Base-by-base conservation (phyloP, 169 alveolate species). In the Babesia ovata region DNA sequence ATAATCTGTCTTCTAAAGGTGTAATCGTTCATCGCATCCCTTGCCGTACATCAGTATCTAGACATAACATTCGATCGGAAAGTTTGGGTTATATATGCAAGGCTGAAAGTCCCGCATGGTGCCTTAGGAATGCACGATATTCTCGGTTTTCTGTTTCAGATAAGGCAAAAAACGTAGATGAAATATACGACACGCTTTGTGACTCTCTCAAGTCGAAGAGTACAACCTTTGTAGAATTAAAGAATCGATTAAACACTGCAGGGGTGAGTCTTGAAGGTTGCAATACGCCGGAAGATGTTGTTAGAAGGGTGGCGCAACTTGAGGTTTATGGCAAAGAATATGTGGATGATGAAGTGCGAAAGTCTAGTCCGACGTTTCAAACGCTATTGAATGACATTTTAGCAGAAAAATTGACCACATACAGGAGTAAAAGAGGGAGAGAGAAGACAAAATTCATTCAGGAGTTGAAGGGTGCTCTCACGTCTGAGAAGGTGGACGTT, bases 201-300 rank as follows among this genome's bases (percentile, higher is more conserved):
- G 52, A 29, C 0, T 74, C 75, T 59, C 66, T 71, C 48, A 73
- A 82, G 33, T 46, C 71, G 4, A 73, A 82, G 50, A 72, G 74
- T 4, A 69, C 78, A 24, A 50, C 89, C 16, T 82, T 82, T 36
- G 33, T 21, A 14, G 89, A 82, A 4, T 49, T 82, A 2, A 82
- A 71, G 33, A 44, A 63, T 28, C 63, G 73, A 11, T 26, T 82
- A 63, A 60, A 29, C 16, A 65, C 46, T 62, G 85, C 60, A 14
- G 89, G 89, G 7, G 44, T 82, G 0, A 63, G 75, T 7, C 48
- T 82, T 12, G 70, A 82, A 19, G 89, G 89, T 17, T 82, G 89
- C 48, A 63, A 82, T 16, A 82, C 28, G 39, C 89, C 89, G 0
- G 89, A 82, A 16, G 89, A 82, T 44, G 85, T 82, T 8, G 56